Percentiles rank a stretch among this genome's conserved stretches.
These are phyloP conservation scores for Cryphonectria japonica DNA, from an alignment of 2,329 filamentous ascomycete species.

Conservation along the genomic window DNA sequence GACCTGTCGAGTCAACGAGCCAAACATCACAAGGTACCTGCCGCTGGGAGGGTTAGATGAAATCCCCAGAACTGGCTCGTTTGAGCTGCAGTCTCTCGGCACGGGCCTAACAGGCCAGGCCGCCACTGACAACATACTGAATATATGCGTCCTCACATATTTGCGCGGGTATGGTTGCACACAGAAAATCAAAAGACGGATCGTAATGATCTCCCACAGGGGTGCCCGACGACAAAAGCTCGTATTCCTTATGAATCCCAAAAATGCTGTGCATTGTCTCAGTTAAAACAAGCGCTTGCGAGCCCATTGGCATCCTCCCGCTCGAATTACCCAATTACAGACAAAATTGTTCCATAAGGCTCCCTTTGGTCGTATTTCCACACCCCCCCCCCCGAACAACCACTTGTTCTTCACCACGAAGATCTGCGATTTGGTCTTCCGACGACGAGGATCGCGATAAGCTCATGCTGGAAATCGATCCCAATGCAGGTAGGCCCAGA, in stretches of 20 bases:
- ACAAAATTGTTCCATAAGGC: not conserved
- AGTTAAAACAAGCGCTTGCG: conserved; percentile 26
- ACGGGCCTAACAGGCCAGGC: not conserved
- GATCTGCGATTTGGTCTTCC: conserved; percentile 17
- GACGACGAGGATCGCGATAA: conserved; percentile 26
- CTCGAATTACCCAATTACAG: not conserved
- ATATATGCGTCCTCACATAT: not conserved
- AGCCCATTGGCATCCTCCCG: conserved; percentile 9
- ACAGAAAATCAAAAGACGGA: conserved; percentile 12
- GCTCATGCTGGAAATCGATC: conserved; percentile 19
- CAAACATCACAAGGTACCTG: not conserved
- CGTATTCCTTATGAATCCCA: conserved; percentile 27
- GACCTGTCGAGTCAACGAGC: not conserved
- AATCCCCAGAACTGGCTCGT: not conserved
- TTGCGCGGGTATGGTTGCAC: conserved; percentile 20
- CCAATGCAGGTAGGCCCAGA: conserved; percentile 11
- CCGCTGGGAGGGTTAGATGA: not conserved
- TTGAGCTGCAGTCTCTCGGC: not conserved
- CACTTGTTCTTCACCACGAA: conserved; percentile 1
- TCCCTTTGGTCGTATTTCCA: not conserved
- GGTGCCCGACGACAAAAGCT: conserved; percentile 28
- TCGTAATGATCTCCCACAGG: conserved; percentile 26
- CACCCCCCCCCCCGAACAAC: not conserved
- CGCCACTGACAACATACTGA: not conserved
- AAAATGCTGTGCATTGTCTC: conserved; percentile 25